phyloP scores from a whole-genome alignment of 2,329 filamentous ascomycete genomes.

The Phaeosphaeria sp. region DNA sequence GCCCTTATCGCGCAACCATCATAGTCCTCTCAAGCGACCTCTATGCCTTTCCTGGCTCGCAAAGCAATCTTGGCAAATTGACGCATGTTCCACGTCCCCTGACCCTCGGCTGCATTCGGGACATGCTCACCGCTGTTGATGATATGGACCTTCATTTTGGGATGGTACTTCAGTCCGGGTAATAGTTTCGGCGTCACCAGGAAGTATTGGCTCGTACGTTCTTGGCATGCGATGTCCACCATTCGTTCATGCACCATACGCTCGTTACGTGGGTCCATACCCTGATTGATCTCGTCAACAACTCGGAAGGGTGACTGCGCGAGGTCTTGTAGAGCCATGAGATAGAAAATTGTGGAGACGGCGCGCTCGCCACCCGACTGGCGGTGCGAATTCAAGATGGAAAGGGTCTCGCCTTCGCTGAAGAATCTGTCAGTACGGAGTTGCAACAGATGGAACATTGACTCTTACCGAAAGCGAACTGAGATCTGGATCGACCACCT shows the following conservation, averaged over 20 bases:
- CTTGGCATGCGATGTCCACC: constrained; percentile 93
- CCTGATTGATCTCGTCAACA: constrained; percentile 99
- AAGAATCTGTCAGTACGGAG: constrained; percentile 10
- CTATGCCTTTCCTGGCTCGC: constrained; percentile 32
- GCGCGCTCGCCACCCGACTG: constrained; percentile 96
- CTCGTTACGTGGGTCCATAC: constrained; percentile 98
- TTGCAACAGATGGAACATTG: background rate
- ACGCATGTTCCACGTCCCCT: constrained; percentile 54
- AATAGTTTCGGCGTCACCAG: constrained; percentile 97
- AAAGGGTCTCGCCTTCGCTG: constrained; percentile 75
- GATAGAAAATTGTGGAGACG: constrained; percentile 97
- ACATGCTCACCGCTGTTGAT: constrained; percentile 85
- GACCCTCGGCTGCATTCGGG: constrained; percentile 43
- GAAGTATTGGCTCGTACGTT: constrained; percentile 82
- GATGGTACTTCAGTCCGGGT: constrained; percentile 82
- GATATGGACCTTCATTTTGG: constrained; percentile 90
- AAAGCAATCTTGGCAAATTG: constrained; percentile 46
- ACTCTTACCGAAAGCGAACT: constrained; percentile 85
- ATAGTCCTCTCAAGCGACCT: constrained; percentile 6
- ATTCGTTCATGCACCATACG: constrained; percentile 97
- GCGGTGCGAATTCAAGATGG: constrained; percentile 86
- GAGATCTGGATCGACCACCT: constrained; percentile 92
- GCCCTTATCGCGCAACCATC: background rate
- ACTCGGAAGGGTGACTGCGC: constrained; percentile 96
- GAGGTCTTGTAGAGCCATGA: constrained; percentile 95